Conservation (phyloP, 306 rosid species). For the Sindora glabra region DNA sequence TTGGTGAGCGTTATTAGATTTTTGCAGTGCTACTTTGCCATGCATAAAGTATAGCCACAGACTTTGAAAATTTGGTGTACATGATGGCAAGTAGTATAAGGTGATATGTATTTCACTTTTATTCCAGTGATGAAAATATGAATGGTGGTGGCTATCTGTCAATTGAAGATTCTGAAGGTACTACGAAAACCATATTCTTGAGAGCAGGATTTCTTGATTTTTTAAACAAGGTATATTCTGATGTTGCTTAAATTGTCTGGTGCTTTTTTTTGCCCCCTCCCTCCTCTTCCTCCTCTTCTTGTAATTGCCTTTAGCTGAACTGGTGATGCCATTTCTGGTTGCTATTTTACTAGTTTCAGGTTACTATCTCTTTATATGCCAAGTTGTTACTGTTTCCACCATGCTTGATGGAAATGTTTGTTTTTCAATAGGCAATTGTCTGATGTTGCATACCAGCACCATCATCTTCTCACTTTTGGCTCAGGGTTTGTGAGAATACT, state of each 20-base stretch:
- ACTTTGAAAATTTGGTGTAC: not conserved
- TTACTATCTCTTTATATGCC: too few species aligned
- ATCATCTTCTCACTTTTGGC: too few species aligned
- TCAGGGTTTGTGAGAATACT: too few species aligned
- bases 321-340: not conserved
- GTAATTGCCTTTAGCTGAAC: not conserved
- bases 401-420: too few species aligned
- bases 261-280: too few species aligned
- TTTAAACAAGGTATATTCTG: conserved; percentile 63
- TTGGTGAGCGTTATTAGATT: not conserved
- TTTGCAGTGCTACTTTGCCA: not conserved
- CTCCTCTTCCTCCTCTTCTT: too few species aligned
- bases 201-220: conserved; percentile 78
- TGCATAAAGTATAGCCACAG: conserved; percentile 2
- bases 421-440: too few species aligned
- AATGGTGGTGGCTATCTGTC: conserved; percentile 66
- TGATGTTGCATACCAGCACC: too few species aligned
- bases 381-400: too few species aligned
- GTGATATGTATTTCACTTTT: conserved; percentile 7
- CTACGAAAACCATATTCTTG: conserved; percentile 40
- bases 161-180: conserved; percentile 67
- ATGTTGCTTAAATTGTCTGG: not conserved
- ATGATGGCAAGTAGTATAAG: not conserved
- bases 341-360: too few species aligned
- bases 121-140: conserved; percentile 44